phyloP scores from a whole-genome alignment of 2,329 filamentous ascomycete species.

The Cylindrodendrum hubeiense region DNA sequence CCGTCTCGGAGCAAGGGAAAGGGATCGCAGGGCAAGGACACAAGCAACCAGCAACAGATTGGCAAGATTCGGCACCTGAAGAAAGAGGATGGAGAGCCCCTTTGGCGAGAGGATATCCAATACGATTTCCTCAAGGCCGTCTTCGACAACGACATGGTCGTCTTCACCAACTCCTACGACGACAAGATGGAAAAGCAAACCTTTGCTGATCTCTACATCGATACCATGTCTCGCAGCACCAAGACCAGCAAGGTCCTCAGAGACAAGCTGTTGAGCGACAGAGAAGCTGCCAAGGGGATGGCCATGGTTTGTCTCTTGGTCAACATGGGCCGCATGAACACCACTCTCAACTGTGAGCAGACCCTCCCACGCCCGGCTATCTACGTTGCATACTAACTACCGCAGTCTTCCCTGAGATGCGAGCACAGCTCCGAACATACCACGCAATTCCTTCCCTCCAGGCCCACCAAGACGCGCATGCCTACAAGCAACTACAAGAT shows the following conservation, averaged over 20 bases:
- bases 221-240: constrained; percentile 98
- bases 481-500: constrained; percentile 98
- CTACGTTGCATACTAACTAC: constrained; percentile 31
- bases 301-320: constrained; percentile 98
- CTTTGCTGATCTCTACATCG: constrained; percentile 97
- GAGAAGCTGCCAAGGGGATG: constrained; percentile 95
- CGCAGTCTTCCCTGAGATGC: constrained; percentile 98
- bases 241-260: constrained; percentile 99
- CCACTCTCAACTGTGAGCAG: constrained; percentile 90
- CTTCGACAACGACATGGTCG: constrained; percentile 79
- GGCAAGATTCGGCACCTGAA: constrained; percentile 87
- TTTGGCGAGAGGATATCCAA: constrained; percentile 90
- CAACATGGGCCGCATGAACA: constrained; percentile 99
- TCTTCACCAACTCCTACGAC: constrained; percentile 95
- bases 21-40: constrained; percentile 49
- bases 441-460: constrained; percentile 97
- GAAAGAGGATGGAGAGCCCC: constrained; percentile 88
- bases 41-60: constrained; percentile 54
- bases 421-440: constrained; percentile 95
- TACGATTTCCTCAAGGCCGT: constrained; percentile 86
- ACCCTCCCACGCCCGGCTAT: not conserved
- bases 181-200: constrained; percentile 69
- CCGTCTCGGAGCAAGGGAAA: constrained; percentile 52
- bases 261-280: constrained; percentile 94
- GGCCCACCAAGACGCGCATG: constrained; percentile 92